phyloP scores from a whole-genome alignment of 2,329 filamentous ascomycete species.

The Aureobasidium zeae region DNA sequence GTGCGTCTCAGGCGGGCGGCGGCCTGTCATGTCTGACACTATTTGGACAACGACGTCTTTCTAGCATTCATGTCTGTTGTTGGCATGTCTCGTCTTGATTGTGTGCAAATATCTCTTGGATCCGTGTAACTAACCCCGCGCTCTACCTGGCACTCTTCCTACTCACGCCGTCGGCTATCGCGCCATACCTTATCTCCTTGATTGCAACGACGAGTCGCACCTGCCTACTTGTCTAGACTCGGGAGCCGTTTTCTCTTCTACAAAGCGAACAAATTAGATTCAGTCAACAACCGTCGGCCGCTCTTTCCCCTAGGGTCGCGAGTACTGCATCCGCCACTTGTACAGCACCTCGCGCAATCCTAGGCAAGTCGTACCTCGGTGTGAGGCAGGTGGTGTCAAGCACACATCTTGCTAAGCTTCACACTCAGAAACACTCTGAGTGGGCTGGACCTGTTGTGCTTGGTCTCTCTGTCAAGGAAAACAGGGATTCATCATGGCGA shows the following conservation, averaged over 20 bases:
- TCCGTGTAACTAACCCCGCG: neutral
- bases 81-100: constrained; percentile 1
- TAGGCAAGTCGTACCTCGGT: neutral
- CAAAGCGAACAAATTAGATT: neutral
- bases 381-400: no score
- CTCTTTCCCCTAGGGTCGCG: no score
- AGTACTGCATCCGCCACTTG: no score
- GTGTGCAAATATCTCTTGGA: neutral
- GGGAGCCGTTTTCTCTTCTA: constrained; percentile 6
- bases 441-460: constrained; percentile 15
- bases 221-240: constrained; percentile 8
- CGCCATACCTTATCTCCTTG: constrained; percentile 1
- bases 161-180: no score
- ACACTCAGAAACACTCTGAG: no score
- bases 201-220: constrained; percentile 8
- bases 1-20: no score
- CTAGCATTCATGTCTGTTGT: neutral
- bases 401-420: no score
- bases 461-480: neutral
- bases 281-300: neutral
- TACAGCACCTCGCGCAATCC: no score
- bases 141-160: neutral
- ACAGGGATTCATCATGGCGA: constrained; percentile 10
- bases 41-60: no score
- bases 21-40: constrained; percentile 11